A percentile compares a stretch with the other conserved stretches of the same genome.
Conservation (phyloP, 495 filamentous ascomycete species). For the Tuber melanosporum region DNA sequence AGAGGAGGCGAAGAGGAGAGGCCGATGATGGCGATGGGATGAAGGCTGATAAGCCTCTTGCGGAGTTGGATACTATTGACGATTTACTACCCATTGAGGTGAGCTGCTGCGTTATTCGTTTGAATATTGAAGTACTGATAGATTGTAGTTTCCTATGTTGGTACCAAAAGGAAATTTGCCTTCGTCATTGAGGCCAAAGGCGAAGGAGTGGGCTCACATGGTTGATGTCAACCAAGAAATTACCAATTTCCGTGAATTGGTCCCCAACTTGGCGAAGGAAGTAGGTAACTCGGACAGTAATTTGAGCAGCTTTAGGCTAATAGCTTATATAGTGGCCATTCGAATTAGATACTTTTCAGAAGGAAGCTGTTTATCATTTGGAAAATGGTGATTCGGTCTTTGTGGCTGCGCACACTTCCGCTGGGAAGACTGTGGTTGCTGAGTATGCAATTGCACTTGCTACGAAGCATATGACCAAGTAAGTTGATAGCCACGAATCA, state of each 20-base stretch:
- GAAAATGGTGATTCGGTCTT: constrained; percentile 97
- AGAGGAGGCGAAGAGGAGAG: constrained; percentile 54
- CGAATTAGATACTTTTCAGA: constrained; percentile 95
- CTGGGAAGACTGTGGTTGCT: constrained; percentile 95
- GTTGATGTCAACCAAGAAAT: constrained; percentile 90
- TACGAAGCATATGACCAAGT: constrained; percentile 94
- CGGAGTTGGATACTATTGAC: constrained; percentile 70
- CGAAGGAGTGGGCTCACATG: constrained; percentile 94
- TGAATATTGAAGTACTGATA: constrained; percentile 13
- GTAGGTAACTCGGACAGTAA: constrained; percentile 13
- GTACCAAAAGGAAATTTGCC: constrained; percentile 71
- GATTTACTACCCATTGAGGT: constrained; percentile 75
- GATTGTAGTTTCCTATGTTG: constrained; percentile 64
- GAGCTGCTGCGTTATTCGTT: background rate
- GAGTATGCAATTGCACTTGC: constrained; percentile 97
- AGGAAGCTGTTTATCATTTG: constrained; percentile 95
- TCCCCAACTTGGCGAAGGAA: constrained; percentile 89
- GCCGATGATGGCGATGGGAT: constrained; percentile 37
- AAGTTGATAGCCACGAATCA: background rate
- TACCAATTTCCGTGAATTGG: constrained; percentile 81
- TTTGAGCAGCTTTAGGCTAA: constrained; percentile 11
- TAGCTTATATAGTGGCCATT: constrained; percentile 65
- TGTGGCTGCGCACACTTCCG: constrained; percentile 96
- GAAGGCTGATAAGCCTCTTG: constrained; percentile 25
- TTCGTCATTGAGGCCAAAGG: constrained; percentile 56